These are phyloP conservation scores for Collybia nuda DNA, from an alignment of 768 basidiomycete species.

Conservation along the genomic window DNA sequence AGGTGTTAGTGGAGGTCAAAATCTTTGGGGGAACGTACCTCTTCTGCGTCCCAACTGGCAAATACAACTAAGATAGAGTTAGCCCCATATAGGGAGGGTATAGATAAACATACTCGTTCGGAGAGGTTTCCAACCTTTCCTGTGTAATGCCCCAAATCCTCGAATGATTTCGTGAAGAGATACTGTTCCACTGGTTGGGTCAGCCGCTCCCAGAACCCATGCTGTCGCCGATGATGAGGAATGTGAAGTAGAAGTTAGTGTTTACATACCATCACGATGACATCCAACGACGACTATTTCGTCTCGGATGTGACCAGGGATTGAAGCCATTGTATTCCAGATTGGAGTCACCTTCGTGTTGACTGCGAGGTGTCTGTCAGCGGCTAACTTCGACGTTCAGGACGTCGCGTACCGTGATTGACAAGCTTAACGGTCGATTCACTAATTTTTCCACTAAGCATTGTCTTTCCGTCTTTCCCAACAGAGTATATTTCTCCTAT, in stretches of 20 bases:
- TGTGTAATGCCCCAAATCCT: slow-evolving; percentile 67
- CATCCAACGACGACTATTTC: slow-evolving; percentile 88
- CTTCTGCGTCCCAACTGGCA: slow-evolving; percentile 78
- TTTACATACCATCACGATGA: slow-evolving; percentile 76
- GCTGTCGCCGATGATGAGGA: slow-evolving; percentile 24
- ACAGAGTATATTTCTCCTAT: slow-evolving; percentile 36
- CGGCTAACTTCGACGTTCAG: not conserved
- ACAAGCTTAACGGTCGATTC: slow-evolving; percentile 46
- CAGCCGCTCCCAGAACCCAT: slow-evolving; percentile 81
- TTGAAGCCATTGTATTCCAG: slow-evolving; percentile 85
- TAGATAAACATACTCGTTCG: slow-evolving; percentile 41
- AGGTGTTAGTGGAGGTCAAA: slow-evolving; percentile 4
- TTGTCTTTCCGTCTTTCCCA: slow-evolving; percentile 25
- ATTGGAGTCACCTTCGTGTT: slow-evolving; percentile 82
- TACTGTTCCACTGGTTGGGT: slow-evolving; percentile 80
- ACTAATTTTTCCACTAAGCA: slow-evolving; percentile 51
- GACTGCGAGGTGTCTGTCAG: slow-evolving; percentile 40
- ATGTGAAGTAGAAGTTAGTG: not conserved
- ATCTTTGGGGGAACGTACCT: slow-evolving; percentile 38
- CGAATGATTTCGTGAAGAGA: slow-evolving; percentile 76
- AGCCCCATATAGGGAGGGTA: not conserved
- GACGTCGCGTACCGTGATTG: slow-evolving; percentile 45
- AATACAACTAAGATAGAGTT: slow-evolving; percentile 45
- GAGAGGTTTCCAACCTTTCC: slow-evolving; percentile 81
- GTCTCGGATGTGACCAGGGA: slow-evolving; percentile 80